Evolutionary conservation across 306 rosid genomes (phyloP), one percentile per base, ranked within the genome.

Genomic region (Cyclanthera cordifolia): DNA sequence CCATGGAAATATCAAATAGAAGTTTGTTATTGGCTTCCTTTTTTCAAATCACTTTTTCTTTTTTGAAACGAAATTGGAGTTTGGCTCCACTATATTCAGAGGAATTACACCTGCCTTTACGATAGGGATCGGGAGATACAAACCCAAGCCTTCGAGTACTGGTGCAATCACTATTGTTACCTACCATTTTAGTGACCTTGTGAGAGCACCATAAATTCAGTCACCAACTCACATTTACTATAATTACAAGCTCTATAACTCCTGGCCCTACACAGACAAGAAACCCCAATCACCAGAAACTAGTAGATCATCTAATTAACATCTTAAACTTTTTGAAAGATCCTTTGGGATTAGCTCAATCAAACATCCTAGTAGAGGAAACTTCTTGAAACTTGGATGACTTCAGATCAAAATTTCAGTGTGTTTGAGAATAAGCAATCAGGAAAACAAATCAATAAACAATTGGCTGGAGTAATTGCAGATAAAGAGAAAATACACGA

Each of bases 191-290:
- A 46, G 20, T 45, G 46, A 47, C 41, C 54, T 46, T 39, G 65
- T 20, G 39, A 53, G 37, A 73, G 43, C n/a, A 51, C 12, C 72
- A 73, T 61, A 64, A 74, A 55, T 67, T 54, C 10, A 56, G 6
- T 30, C 78, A 74, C 72, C 78, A 53, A 74, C 66, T 41, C 32
- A 25, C n/a, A 53, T 39, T 58, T 17, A 64, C 61, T 37, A 15
- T 34, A 66, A 25, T 65, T 23, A 65, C 25, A 65, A 14, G 12
- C 24, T 39, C 2, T 20, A 41, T 14, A 14, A 15, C 39, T 24
- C 54, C 41, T 46, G 70, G 70, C 54, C 71, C 71, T 66, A 46
- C 55, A 2, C n/a, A 47, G 24, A 25, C 55, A 46, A 46, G 16
- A 15, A 46, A 34, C 41, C 45, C 23, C 23, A 34, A 16, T 57